Evolutionary conservation across 164 flowering plant species (phyloP).

Genomic region (Malania oleifera): DNA sequence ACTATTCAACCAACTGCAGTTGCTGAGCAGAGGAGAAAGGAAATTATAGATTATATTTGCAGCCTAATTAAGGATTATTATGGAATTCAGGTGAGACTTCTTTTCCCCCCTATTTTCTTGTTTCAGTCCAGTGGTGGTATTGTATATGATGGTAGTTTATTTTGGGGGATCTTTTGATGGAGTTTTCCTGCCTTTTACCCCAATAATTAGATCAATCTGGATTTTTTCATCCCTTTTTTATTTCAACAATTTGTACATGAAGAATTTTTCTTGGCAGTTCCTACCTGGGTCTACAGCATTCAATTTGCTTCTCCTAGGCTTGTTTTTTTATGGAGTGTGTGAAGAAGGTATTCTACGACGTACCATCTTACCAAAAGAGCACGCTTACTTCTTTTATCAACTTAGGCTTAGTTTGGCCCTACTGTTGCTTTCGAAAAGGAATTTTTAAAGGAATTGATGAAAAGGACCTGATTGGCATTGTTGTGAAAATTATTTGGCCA

Average conservation of each 20-base stretch:
- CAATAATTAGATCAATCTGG: neutral
- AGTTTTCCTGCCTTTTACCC: neutral
- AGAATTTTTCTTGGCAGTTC: neutral
- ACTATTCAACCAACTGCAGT: neutral
- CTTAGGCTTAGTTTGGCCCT: too few relatives aligned
- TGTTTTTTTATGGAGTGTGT: neutral
- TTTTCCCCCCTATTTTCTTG: conserved; percentile 1
- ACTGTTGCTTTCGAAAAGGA: too few relatives aligned
- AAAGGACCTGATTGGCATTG: too few relatives aligned
- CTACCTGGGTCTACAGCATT: too few relatives aligned
- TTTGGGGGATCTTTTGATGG: neutral
- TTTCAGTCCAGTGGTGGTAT: neutral
- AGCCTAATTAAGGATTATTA: neutral
- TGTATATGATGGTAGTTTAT: neutral
- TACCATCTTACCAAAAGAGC: neutral
- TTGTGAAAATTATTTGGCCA: too few relatives aligned
- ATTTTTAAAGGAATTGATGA: too few relatives aligned
- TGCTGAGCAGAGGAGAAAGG: neutral
- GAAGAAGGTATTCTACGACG: neutral
- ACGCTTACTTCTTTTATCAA: too few relatives aligned
- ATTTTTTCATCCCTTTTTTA: neutral
- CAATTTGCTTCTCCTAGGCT: neutral
- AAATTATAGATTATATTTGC: neutral
- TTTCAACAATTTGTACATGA: neutral
- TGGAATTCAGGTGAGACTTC: neutral